Evolutionary conservation across 352 stramenopile species (phyloP).

Genomic region (Phytophthora sp.): DNA sequence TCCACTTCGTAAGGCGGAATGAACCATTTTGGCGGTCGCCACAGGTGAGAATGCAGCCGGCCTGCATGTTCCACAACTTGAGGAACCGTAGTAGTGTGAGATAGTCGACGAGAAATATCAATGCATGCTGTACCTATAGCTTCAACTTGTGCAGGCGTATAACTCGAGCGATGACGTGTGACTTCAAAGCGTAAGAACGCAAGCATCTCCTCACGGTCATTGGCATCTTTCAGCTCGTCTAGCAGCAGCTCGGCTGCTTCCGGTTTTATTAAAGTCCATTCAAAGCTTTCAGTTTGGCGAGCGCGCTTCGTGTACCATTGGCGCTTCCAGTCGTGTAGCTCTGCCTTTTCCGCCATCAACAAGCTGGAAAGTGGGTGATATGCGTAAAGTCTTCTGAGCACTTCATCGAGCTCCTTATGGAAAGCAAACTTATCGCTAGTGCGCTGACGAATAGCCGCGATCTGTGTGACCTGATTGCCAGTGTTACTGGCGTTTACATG

Average conservation of each 20-base stretch:
- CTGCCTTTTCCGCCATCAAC: not conserved
- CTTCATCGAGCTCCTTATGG: constrained; percentile 39
- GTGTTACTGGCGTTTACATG: constrained; percentile 12
- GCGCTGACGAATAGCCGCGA: constrained; percentile 23
- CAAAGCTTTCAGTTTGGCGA: constrained; percentile 11
- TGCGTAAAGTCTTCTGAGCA: constrained; percentile 14
- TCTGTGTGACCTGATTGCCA: constrained; percentile 25
- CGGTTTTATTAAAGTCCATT: constrained; percentile 20
- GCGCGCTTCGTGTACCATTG: constrained; percentile 32
- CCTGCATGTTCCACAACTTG: not conserved
- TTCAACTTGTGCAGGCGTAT: constrained; percentile 25
- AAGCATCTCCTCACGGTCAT: constrained; percentile 35
- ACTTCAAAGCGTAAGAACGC: constrained; percentile 37
- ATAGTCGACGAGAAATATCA: constrained; percentile 27
- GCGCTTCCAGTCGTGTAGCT: constrained; percentile 35
- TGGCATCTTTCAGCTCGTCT: constrained; percentile 20
- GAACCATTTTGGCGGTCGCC: constrained; percentile 38
- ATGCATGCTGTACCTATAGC: constrained; percentile 19
- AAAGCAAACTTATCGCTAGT: constrained; percentile 35
- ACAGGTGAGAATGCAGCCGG: constrained; percentile 9
- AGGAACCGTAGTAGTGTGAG: not conserved
- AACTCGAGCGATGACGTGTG: constrained; percentile 28
- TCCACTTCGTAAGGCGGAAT: constrained; percentile 42
- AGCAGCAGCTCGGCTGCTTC: constrained; percentile 18
- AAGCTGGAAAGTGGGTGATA: not conserved